Conservation (phyloP, 23 red algal genomes). For the Gracilaria domingensis region DNA sequence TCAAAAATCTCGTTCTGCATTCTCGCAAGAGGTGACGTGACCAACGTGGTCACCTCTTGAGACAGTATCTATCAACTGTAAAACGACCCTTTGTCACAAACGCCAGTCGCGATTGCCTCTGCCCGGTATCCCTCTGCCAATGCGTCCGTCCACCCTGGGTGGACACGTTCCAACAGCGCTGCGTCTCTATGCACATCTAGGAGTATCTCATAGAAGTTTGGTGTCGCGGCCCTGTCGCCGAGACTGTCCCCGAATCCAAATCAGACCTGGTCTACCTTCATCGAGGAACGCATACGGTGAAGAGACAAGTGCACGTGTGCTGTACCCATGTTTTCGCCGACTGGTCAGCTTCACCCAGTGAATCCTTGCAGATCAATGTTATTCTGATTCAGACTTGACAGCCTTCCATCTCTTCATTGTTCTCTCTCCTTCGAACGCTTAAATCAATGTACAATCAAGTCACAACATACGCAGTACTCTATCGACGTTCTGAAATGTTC, state of each 20-base stretch:
- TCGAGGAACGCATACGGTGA: neutral
- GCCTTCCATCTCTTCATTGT: neutral
- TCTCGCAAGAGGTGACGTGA: conserved; percentile 20
- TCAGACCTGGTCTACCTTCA: neutral
- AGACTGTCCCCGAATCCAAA: neutral
- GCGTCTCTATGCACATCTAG: neutral
- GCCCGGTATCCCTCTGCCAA: too few relatives aligned
- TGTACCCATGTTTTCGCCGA: neutral
- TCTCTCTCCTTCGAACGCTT: neutral
- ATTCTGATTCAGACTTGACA: neutral
- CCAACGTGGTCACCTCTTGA: conserved; percentile 5
- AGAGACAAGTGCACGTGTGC: neutral
- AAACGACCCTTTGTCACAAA: neutral
- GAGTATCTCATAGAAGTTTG: neutral
- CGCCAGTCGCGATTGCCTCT: neutral
- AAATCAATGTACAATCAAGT: neutral
- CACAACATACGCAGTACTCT: too few relatives aligned
- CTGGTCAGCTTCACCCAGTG: neutral
- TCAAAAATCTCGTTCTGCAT: conserved; percentile 24
- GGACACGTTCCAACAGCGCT: neutral
- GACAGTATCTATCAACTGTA: neutral
- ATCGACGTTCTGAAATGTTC: too few relatives aligned
- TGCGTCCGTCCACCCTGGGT: neutral
- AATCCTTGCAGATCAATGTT: neutral
- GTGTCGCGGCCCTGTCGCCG: neutral